A percentile compares a stretch with the other conserved stretches of the same genome.
phyloP scores from a whole-genome alignment of 441 rosid species.

The Gossypium lobatum region DNA sequence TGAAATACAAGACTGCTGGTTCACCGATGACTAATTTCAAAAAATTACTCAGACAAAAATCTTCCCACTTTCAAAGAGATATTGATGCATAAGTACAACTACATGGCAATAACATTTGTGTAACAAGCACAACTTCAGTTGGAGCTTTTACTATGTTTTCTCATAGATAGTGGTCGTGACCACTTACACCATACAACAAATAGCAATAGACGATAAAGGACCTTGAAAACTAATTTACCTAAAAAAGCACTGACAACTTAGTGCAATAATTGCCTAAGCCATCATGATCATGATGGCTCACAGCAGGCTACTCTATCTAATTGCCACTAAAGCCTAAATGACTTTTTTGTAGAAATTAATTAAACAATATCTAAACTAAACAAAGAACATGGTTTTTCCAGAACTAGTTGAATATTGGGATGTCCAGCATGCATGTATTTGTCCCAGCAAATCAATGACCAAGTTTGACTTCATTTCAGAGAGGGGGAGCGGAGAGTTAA shows the following conservation, averaged over 20 bases:
- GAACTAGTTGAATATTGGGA: constrained; percentile 1
- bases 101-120: background rate
- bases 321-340: background rate
- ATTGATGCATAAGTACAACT: background rate
- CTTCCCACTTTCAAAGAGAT: background rate
- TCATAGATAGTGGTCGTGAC: background rate
- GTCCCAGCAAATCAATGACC: background rate
- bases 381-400: background rate
- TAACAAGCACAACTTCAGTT: background rate
- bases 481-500: background rate
- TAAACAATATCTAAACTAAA: background rate
- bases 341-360: background rate
- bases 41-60: background rate
- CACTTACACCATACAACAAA: background rate
- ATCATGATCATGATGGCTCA: background rate
- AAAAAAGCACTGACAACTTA: constrained; percentile 3
- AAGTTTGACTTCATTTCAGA: background rate
- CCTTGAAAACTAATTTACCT: background rate
- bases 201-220: background rate
- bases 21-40: background rate
- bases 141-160: background rate
- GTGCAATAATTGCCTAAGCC: background rate
- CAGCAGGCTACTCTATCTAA: background rate
- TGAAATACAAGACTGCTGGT: background rate
- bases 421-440: background rate